These are phyloP conservation scores for Phytophthora sansomeana DNA, from an alignment of 352 stramenopile genomes.

Conservation along the genomic window DNA sequence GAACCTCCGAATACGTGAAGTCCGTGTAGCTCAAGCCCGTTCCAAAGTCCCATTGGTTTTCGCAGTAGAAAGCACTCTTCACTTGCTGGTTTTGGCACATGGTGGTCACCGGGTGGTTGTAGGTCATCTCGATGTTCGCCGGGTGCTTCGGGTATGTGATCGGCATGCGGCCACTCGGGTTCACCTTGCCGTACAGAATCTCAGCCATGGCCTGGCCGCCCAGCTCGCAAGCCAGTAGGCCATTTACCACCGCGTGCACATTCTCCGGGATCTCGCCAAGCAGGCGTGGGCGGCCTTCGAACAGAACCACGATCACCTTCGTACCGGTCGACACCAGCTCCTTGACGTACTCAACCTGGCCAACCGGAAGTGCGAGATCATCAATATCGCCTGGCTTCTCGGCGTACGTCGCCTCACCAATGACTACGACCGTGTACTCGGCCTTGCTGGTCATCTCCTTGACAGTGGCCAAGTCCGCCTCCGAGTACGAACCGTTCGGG, in stretches of 20 bases:
- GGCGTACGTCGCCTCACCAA: constrained; percentile 74
- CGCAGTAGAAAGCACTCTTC: not conserved
- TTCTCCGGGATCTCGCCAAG: constrained; percentile 48
- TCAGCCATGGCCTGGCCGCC: constrained; percentile 81
- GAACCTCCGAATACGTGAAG: not conserved
- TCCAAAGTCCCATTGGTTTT: not conserved
- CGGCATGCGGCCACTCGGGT: constrained; percentile 14
- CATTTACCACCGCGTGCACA: constrained; percentile 72
- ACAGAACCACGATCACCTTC: constrained; percentile 73
- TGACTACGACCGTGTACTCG: constrained; percentile 60
- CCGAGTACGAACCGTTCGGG: constrained; percentile 50
- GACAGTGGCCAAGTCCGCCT: constrained; percentile 43
- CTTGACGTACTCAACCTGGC: constrained; percentile 73
- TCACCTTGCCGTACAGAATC: constrained; percentile 69
- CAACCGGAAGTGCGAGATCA: constrained; percentile 57
- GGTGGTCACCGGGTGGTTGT: constrained; percentile 59
- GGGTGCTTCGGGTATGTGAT: constrained; percentile 75
- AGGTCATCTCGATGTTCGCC: constrained; percentile 54
- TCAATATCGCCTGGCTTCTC: constrained; percentile 83
- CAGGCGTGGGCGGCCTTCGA: constrained; percentile 71
- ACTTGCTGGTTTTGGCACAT: constrained; percentile 30
- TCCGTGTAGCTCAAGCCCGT: not conserved
- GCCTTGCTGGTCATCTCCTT: constrained; percentile 46
- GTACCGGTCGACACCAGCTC: constrained; percentile 19
- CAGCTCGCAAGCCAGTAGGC: constrained; percentile 63